These are phyloP conservation scores for Mycena leptocephala DNA, from an alignment of 768 basidiomycete species.

Conservation along the genomic window DNA sequence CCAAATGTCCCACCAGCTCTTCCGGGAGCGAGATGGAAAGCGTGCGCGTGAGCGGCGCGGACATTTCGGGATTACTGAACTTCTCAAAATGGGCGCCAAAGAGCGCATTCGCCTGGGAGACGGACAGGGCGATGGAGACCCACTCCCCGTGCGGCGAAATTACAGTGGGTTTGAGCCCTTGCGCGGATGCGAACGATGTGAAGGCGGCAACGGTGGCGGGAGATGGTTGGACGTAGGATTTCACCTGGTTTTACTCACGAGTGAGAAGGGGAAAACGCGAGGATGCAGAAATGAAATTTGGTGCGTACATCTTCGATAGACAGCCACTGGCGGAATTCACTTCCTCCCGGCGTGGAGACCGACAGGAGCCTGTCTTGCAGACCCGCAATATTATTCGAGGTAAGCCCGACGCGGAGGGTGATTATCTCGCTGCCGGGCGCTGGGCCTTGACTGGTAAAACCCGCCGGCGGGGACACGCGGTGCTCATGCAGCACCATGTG, in stretches of 20 bases:
- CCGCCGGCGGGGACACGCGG: conserved; percentile 40
- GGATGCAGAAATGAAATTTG: not conserved
- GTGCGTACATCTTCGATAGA: conserved; percentile 50
- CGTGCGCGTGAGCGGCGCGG: not conserved
- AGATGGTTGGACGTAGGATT: conserved; percentile 42
- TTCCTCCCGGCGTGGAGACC: conserved; percentile 55
- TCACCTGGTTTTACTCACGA: conserved; percentile 37
- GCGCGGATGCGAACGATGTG: not conserved
- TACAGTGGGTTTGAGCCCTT: not conserved
- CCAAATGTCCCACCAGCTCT: not conserved
- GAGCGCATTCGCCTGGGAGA: not conserved
- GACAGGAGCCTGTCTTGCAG: conserved; percentile 55
- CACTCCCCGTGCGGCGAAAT: not conserved
- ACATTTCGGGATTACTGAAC: not conserved
- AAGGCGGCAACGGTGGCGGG: not conserved
- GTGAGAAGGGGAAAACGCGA: not conserved
- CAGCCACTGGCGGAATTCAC: conserved; percentile 56
- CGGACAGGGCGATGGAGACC: not conserved
- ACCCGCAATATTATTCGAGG: conserved; percentile 51
- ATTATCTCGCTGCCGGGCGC: conserved; percentile 45
- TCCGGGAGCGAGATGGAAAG: not conserved
- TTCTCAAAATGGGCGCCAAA: not conserved
- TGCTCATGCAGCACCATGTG: conserved; percentile 43
- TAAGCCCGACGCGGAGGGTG: conserved; percentile 55
- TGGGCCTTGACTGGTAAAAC: conserved; percentile 40